phyloP scores from a whole-genome alignment of 2,329 filamentous ascomycete species.

The Hypoxylon rubiginosum region DNA sequence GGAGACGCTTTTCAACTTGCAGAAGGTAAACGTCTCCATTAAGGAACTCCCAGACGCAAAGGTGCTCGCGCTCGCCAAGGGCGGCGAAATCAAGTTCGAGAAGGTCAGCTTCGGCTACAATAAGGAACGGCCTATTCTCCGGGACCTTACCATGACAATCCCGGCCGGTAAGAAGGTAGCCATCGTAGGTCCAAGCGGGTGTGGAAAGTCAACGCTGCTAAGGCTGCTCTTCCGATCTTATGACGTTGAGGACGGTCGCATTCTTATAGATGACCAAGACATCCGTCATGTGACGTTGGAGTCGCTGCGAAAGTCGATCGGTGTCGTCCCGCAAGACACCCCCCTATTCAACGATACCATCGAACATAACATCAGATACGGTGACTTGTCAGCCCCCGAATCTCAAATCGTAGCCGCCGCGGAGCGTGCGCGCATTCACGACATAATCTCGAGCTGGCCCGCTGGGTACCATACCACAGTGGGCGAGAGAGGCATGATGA shows the following conservation, averaged over 20 bases:
- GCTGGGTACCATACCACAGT: conserved; percentile 94
- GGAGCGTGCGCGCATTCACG: conserved; percentile 85
- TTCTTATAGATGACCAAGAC: conserved; percentile 94
- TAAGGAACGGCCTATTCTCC: conserved; percentile 86
- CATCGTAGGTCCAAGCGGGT: conserved; percentile 93
- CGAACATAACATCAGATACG: conserved; percentile 95
- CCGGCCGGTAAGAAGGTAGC: conserved; percentile 97
- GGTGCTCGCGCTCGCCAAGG: conserved; percentile 77
- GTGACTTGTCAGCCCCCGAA: conserved; percentile 79
- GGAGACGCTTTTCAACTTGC: conserved; percentile 97
- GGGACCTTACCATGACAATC: conserved; percentile 87
- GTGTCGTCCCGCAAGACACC: conserved; percentile 97
- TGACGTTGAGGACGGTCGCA: conserved; percentile 86
- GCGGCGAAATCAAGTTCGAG: conserved; percentile 93
- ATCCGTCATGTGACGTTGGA: conserved; percentile 86
- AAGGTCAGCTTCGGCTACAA: conserved; percentile 96
- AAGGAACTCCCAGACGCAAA: conserved; percentile 82
- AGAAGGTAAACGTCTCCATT: conserved; percentile 94
- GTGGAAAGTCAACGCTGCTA: conserved; percentile 94
- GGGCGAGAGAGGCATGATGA: conserved; percentile 96
- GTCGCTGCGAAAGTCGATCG: conserved; percentile 86
- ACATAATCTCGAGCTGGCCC: conserved; percentile 82
- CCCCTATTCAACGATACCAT: conserved; percentile 98
- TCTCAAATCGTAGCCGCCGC: conserved; percentile 84
- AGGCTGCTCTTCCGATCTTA: conserved; percentile 95